Base-by-base conservation (phyloP, 768 basidiomycete species). In the Rhodotorula sphaerocarpa region DNA sequence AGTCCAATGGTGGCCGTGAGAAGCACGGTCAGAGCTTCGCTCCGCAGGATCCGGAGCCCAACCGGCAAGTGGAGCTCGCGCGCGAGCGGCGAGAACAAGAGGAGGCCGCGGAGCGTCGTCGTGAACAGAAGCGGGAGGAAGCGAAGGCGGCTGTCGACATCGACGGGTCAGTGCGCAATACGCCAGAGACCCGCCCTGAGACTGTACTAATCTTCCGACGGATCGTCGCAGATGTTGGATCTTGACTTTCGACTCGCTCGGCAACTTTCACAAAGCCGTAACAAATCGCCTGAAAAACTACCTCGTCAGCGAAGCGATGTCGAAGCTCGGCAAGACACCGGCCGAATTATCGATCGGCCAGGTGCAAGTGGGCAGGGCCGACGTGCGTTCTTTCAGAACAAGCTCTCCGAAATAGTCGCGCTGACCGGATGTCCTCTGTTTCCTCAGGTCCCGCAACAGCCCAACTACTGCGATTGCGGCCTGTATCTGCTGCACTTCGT, bases 381-480 rank as follows among this genome's bases (percentile, higher is more conserved):
- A 76, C 23, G 81, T 82, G 41, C 80, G 79, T 70, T 75, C 77
- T 65, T 50, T 0, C 2, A n/a, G n/a, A n/a, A n/a, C n/a, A 43
- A 15, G 5, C 41, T 47, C 20, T 28, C 7, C 23, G 3, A 18
- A 5, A 5, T 7, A 33, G n/a, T 20, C 20, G 3, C 6, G 21
- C 28, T 55, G 27, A 36, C 33, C 39, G 3, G 33, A 21, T 36
- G 18, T 33, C 41, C 25, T 2, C 21, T 39, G 42, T 21, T 4
- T n/a, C 16, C 59, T 16, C 67, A 93, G 89, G 88, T 91, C 6
- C 93, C 93, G 6, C 77, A 79, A 28, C 95, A 99, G 73, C 83
- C 83, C 21, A 96, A 97, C 73, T 88, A 79, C 66, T 88, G 85
- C 71, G 92, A 96, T 74, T 99, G 95, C 69, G 95, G 95, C 10